These are phyloP conservation scores for Sugiyamaella smithiae DNA, from an alignment of 805 yeast species.

Conservation along the genomic window DNA sequence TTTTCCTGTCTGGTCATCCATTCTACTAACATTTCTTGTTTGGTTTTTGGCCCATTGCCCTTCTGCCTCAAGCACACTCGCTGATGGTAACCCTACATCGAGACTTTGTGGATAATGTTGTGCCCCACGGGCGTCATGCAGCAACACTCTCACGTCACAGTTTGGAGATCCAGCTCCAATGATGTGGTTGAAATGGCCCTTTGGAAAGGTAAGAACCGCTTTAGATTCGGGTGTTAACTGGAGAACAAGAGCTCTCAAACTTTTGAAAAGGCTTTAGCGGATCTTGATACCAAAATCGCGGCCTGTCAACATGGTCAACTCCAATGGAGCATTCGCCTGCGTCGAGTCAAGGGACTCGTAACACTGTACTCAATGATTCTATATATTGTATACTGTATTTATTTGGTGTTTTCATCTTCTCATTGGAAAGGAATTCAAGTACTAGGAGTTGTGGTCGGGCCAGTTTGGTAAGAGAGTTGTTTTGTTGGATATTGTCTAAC, in stretches of 20 bases:
- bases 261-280: slow-evolving; percentile 36
- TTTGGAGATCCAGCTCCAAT: no score
- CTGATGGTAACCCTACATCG: no score
- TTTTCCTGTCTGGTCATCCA: slow-evolving; percentile 5
- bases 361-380: slow-evolving; percentile 32
- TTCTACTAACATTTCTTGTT: no score
- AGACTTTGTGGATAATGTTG: no score
- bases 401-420: slow-evolving; percentile 18
- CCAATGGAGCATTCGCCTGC: slow-evolving; percentile 22
- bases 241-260: slow-evolving; percentile 18
- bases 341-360: slow-evolving; percentile 32
- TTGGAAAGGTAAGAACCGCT: not conserved
- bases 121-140: no score
- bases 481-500: slow-evolving; percentile 14
- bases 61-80: no score
- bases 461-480: not conserved
- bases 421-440: slow-evolving; percentile 10
- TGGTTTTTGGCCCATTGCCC: no score
- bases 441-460: not conserved
- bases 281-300: slow-evolving; percentile 30
- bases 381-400: slow-evolving; percentile 28
- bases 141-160: no score
- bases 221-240: not conserved
- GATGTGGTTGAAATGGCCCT: no score
- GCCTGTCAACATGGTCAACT: slow-evolving; percentile 21